These are phyloP conservation scores for Phytophthora pisi DNA, from an alignment of 352 stramenopile genomes.

Conservation along the genomic window DNA sequence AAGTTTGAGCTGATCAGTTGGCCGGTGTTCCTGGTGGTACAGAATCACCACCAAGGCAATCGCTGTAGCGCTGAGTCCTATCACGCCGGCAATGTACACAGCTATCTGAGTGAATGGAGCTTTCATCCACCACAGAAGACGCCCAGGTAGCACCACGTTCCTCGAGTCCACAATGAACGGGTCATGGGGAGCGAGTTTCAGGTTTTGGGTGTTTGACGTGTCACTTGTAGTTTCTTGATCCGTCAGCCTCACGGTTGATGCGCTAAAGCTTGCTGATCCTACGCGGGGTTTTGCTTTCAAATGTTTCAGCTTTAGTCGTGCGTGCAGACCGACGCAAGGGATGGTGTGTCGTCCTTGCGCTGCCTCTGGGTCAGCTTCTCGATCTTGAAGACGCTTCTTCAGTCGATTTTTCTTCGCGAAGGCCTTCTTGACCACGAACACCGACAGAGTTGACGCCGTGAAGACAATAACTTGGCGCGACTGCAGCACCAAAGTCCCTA, in stretches of 20 bases:
- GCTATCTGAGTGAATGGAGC: conserved; percentile 4
- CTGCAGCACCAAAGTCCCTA: conserved; percentile 13
- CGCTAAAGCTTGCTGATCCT: conserved; percentile 2
- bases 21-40: not conserved
- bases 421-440: conserved; percentile 26
- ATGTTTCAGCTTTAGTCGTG: conserved; percentile 13
- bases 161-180: conserved; percentile 11
- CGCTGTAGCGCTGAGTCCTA: conserved; percentile 12
- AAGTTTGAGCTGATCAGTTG: conserved; percentile 4
- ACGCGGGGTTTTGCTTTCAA: not conserved
- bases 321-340: conserved; percentile 17
- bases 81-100: conserved; percentile 9
- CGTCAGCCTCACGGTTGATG: conserved; percentile 1
- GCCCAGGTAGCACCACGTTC: conserved; percentile 11
- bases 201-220: not conserved
- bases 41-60: conserved; percentile 15
- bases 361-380: conserved; percentile 7
- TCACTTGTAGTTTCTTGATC: not conserved
- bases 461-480: conserved; percentile 21
- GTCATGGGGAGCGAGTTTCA: conserved; percentile 19
- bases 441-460: conserved; percentile 16
- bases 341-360: conserved; percentile 15
- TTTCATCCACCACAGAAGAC: conserved; percentile 6
- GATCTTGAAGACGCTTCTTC: conserved; percentile 7
- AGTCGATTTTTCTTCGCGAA: conserved; percentile 16